Percentiles rank a stretch among this genome's conserved stretches.
Evolutionary conservation across 2,329 filamentous ascomycete species (phyloP).

Genomic region (Cladosporium sp.): DNA sequence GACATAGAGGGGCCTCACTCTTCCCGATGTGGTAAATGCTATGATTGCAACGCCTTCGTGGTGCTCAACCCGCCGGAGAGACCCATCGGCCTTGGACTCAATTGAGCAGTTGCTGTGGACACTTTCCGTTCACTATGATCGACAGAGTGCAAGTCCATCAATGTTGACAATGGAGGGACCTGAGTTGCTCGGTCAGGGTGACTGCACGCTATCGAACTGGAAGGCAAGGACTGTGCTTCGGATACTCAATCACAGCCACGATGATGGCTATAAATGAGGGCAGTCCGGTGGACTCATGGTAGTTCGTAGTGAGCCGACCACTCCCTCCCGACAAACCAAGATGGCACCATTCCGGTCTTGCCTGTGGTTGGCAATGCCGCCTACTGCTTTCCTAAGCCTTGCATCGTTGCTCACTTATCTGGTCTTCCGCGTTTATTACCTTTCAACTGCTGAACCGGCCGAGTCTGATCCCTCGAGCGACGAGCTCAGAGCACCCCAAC

Average conservation of each 20-base stretch:
- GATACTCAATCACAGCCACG: background rate
- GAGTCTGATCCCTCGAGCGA: background rate
- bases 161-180: too few relatives aligned
- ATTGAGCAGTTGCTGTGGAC: too few relatives aligned
- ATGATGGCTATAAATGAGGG: background rate
- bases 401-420: slow-evolving; percentile 7
- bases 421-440: slow-evolving; percentile 4
- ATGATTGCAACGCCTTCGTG: too few relatives aligned
- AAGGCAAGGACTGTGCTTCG: background rate
- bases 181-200: too few relatives aligned
- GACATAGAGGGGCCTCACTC: too few relatives aligned
- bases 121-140: too few relatives aligned
- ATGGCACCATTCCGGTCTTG: background rate
- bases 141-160: too few relatives aligned
- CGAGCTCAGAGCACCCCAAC: background rate
- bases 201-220: background rate
- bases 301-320: too few relatives aligned
- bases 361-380: slow-evolving; percentile 10
- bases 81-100: too few relatives aligned
- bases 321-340: background rate
- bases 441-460: background rate
- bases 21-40: too few relatives aligned
- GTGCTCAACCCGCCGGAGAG: too few relatives aligned
- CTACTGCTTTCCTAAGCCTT: slow-evolving; percentile 5
- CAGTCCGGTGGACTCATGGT: too few relatives aligned